phyloP scores from a whole-genome alignment of 202 grass and related monocot species.

The Saccharum hybrid region DNA sequence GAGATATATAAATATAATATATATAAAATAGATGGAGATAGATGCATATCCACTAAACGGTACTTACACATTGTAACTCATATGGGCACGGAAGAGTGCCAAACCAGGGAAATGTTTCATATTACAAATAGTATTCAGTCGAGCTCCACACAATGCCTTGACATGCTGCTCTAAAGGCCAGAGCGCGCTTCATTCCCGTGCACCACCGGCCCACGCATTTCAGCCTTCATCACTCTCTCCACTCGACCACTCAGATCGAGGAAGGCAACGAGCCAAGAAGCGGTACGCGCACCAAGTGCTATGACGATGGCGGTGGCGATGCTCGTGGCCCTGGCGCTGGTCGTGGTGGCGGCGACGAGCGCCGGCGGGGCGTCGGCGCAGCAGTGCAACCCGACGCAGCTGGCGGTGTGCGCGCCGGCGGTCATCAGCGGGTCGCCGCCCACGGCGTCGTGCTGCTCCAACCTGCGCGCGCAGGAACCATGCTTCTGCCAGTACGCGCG shows the following conservation, averaged over 20 bases:
- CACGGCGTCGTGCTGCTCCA: constrained; percentile 44
- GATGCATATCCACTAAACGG: too few relatives aligned
- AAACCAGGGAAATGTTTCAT: too few relatives aligned
- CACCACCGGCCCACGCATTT: too few relatives aligned
- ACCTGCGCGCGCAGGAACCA: constrained; percentile 38
- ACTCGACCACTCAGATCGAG: not conserved
- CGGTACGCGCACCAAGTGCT: not conserved
- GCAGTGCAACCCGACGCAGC: constrained; percentile 29
- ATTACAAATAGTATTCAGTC: too few relatives aligned
- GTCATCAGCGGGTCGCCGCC: constrained; percentile 33
- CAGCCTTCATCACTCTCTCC: too few relatives aligned
- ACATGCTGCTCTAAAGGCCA: too few relatives aligned
- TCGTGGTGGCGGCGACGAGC: not conserved
- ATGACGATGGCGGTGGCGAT: constrained; percentile 45
- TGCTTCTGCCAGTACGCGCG: constrained; percentile 55
- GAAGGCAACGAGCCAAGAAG: not conserved
- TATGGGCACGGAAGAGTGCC: too few relatives aligned
- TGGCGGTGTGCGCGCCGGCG: constrained; percentile 44
- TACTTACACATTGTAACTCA: too few relatives aligned
- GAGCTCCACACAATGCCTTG: too few relatives aligned
- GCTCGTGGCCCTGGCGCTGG: not conserved
- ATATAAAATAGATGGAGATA: too few relatives aligned
- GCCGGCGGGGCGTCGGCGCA: constrained; percentile 1
- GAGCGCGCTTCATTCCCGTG: too few relatives aligned
- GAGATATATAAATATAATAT: too few relatives aligned